Conservation (phyloP, 2,329 filamentous ascomycete genomes). For the Colletotrichum sp. region DNA sequence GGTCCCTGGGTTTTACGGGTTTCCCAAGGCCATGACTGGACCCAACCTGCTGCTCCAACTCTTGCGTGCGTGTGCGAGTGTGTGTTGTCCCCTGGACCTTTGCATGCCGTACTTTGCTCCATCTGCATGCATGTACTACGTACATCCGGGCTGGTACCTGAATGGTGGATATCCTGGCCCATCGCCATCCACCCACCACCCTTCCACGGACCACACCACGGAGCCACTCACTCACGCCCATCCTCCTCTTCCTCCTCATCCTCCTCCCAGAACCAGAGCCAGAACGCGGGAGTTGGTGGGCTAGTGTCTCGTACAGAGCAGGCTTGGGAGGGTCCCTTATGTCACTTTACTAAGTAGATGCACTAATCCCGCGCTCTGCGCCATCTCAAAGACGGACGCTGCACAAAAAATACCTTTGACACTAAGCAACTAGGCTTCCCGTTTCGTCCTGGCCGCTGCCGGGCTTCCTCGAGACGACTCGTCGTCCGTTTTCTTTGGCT, state of each 20-base stretch:
- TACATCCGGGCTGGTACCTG: constrained; percentile 10
- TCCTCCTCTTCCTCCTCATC: neutral
- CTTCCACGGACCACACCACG: neutral
- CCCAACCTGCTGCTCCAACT: neutral
- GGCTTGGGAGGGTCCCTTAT: neutral
- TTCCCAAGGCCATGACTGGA: neutral
- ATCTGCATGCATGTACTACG: constrained; percentile 1
- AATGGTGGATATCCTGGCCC: constrained; percentile 14
- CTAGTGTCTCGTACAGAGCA: neutral
- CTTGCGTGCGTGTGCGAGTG: neutral
- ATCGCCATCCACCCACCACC: neutral
- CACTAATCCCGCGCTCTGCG: neutral
- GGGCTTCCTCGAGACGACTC: constrained; percentile 1
- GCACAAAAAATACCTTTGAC: constrained; percentile 7
- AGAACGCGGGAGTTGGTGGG: neutral
- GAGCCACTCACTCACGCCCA: neutral
- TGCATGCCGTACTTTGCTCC: neutral
- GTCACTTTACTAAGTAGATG: neutral
- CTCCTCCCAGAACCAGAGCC: neutral
- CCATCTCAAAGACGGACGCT: constrained; percentile 11
- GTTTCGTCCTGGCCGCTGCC: constrained; percentile 17
- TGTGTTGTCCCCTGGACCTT: neutral
- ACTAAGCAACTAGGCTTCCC: constrained; percentile 13
- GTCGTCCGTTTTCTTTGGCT: constrained; percentile 14
- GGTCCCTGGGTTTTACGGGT: neutral